phyloP scores from a whole-genome alignment of 345 rosid species.

The Murraya paniculata region DNA sequence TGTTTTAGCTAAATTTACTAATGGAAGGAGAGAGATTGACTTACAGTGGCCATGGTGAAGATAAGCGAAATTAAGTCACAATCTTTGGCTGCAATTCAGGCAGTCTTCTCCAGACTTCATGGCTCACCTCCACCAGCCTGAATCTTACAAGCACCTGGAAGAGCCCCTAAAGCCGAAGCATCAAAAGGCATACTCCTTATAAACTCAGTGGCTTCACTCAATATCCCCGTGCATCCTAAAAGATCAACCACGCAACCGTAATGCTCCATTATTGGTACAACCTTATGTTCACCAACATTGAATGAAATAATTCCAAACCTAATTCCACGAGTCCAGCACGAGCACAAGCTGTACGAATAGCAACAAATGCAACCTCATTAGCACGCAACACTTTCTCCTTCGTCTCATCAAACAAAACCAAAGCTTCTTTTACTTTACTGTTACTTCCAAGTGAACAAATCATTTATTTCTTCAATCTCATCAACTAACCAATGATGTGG shows the following conservation, averaged over 20 bases:
- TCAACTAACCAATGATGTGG: too few relatives aligned
- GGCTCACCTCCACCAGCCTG: constrained; percentile 51
- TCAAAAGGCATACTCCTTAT: constrained; percentile 46
- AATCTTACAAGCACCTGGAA: constrained; percentile 67
- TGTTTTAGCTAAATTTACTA: too few relatives aligned
- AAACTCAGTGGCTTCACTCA: constrained; percentile 50
- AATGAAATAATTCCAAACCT: constrained; percentile 43
- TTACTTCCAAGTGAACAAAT: constrained; percentile 52
- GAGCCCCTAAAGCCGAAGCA: constrained; percentile 61
- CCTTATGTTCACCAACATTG: constrained; percentile 33
- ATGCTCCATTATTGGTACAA: constrained; percentile 58
- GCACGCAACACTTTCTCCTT: constrained; percentile 17
- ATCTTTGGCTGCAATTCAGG: constrained; percentile 41
- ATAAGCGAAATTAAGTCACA: too few relatives aligned
- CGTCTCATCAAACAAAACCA: constrained; percentile 57
- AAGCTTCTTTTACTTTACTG: constrained; percentile 43
- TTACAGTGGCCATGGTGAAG: too few relatives aligned
- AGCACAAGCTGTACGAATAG: too few relatives aligned
- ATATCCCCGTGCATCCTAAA: constrained; percentile 57
- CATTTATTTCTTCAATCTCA: constrained; percentile 6
- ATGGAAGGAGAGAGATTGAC: too few relatives aligned
- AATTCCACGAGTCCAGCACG: too few relatives aligned
- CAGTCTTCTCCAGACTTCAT: constrained; percentile 43
- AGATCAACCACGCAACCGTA: constrained; percentile 81
- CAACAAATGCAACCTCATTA: too few relatives aligned